Base-by-base conservation (phyloP, 2,329 filamentous ascomycete genomes). In the Epichloe coenophiala region DNA sequence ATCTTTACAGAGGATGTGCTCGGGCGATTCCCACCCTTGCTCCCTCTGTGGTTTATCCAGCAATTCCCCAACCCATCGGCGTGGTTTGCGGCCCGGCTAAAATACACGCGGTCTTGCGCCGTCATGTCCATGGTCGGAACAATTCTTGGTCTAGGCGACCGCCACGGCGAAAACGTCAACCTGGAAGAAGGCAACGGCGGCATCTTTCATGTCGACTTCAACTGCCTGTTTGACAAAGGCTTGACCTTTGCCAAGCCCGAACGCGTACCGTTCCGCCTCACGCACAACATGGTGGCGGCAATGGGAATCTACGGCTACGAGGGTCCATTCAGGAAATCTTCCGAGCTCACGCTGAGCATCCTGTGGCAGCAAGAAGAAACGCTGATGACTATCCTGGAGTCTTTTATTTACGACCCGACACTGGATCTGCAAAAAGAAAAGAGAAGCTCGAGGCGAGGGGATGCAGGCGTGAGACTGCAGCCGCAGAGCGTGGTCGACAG, bases 81-180 rank as follows among this genome's bases (percentile, higher is more conserved):
- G 1, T 99, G 93, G 93, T 94, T 98, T 65, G 78, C 82, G 2
- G 90, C 91, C 9, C 81, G 93, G 7, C 75, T 97, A 43, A 80
- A 83, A 45, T 99, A 97, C 68, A 94, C 93, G 2, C 81, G 93
- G 4, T 95, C 93, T 1, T 91, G 87, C 60, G 93, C 94, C 11
- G 93, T 98, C 57, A 98, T 98, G 90, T 95, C 89, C n/a, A 98
- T 99, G 80, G 88, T 95, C 4, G 93, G 93, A 47, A 94, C 95
- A 51, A 90, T 97, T 46, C 77, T 99, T 4, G 93, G 86, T 0
- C 75, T 99, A 0, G 93, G 93, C 39, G 93, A 99, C 67, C 83
- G 93, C 4, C 93, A 99, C 68, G 91, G 91, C 52, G 93, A 98
- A 67, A 99, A 99, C 66, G 88, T 99, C 50, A 79, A 96, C 33